Evolutionary conservation across 371 early-diverging fungal genomes (phyloP).

Genomic region (Haplosporangium sp.): DNA sequence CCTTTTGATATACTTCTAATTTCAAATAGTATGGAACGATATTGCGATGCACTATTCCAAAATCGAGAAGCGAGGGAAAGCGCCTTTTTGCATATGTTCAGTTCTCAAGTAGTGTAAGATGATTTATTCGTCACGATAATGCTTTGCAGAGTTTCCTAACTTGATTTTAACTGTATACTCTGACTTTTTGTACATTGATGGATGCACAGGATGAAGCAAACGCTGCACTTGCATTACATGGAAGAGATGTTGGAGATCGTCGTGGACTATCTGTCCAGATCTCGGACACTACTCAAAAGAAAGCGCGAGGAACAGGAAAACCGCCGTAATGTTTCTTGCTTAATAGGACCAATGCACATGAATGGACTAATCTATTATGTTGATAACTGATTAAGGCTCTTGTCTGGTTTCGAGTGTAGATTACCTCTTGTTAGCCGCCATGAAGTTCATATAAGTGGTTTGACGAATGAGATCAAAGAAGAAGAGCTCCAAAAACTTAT

Average conservation of each 20-base stretch:
- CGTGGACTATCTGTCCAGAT: slow-evolving; percentile 44
- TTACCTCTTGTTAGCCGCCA: slow-evolving; percentile 39
- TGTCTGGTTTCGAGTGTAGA: background rate
- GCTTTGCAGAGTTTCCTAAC: background rate
- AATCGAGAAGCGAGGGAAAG: slow-evolving; percentile 1
- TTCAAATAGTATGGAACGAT: slow-evolving; percentile 30
- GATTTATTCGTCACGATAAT: background rate
- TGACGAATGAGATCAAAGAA: slow-evolving; percentile 34
- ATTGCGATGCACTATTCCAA: slow-evolving; percentile 29
- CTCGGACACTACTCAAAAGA: slow-evolving; percentile 32
- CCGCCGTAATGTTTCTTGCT: slow-evolving; percentile 29
- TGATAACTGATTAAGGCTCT: background rate
- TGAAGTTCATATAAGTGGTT: slow-evolving; percentile 24
- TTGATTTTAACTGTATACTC: background rate
- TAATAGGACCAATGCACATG: background rate
- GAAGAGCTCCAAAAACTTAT: slow-evolving; percentile 37
- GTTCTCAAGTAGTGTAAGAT: slow-evolving; percentile 30
- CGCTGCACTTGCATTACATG: slow-evolving; percentile 39
- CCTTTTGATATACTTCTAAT: background rate
- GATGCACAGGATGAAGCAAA: slow-evolving; percentile 36
- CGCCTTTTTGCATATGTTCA: slow-evolving; percentile 37
- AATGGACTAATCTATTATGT: background rate
- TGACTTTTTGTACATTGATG: background rate
- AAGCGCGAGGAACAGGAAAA: slow-evolving; percentile 8
- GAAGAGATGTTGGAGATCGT: slow-evolving; percentile 42